Base-by-base conservation (phyloP, 169 alveolate species). In the Blepharisma undulans region DNA sequence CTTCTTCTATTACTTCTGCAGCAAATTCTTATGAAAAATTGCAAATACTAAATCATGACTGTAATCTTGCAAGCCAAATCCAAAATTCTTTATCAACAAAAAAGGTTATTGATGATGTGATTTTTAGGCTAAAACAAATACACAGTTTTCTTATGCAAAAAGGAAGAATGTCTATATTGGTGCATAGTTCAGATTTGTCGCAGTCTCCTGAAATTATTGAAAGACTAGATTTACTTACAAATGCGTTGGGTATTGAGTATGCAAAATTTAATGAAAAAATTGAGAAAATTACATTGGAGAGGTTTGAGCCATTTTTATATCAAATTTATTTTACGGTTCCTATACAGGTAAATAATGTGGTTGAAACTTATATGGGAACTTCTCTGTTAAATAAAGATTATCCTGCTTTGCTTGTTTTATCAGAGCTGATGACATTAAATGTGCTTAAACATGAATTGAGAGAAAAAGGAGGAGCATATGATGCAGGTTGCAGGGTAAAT, bases 391-490 rank as follows among this genome's bases (percentile, higher is more conserved):
- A 19, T 6, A 30, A 12, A 30, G 82, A 86, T 33, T 21, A 60
- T 33, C 34, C 80, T 10, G n/a, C 84, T 0, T 21, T 86, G 7
- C 21, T 7, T 3, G 33, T 86, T 22, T 34, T 86, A 19, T 60
- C 72, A 7, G 90, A 86, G 14, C 25, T 86, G n/a, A 10, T 86
- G 90, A 12, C 84, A 66, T n/a, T 66, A 72, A 86, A 60, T 22
- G 7, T 22, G 33, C 29, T 86, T 82, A 21, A 22, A 10, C 12
- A 48, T 1, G 90, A 86, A 32, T 19, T 86, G 0, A 86, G 90
- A 36, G 90, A 86, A 72, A 86, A 86, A 86, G 82, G 82, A 10
- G 82, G 82, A 27, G 90, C 90, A 4, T 86, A 86, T 72, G 90
- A 84, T 0, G 33, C 32, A 2, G 80, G 72, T 6, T 59, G n/a